Evolutionary conservation across 2,329 filamentous ascomycete genomes (phyloP).

Genomic region (Penicillium nordicum): DNA sequence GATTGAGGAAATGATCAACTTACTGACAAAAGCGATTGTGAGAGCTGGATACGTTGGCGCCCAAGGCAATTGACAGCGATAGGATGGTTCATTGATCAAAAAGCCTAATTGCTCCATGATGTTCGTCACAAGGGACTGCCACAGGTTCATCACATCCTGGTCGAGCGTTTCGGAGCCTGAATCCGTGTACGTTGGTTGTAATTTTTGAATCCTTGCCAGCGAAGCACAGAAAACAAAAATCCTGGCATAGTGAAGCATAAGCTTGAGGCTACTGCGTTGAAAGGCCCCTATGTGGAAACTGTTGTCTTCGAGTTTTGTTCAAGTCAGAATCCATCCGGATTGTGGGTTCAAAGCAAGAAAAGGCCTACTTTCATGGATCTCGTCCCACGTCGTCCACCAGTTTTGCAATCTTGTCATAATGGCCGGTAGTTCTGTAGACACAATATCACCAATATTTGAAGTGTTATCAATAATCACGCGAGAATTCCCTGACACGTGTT

Average conservation of each 20-base stretch:
- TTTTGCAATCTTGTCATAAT: conserved; percentile 32
- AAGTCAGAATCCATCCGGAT: background rate
- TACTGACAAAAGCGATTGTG: conserved; percentile 37
- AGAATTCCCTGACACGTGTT: conserved; percentile 21
- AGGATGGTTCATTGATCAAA: conserved; percentile 32
- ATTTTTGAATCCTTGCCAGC: conserved; percentile 34
- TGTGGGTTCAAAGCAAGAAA: background rate
- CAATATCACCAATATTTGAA: conserved; percentile 24
- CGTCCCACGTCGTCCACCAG: conserved; percentile 37
- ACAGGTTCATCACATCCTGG: conserved; percentile 26
- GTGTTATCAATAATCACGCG: conserved; percentile 31
- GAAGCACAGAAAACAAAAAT: conserved; percentile 34
- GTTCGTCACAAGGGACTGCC: conserved; percentile 31
- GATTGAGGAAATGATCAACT: conserved; percentile 15
- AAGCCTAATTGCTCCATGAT: conserved; percentile 35
- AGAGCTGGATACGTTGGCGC: conserved; percentile 35
- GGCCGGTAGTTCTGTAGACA: conserved; percentile 28
- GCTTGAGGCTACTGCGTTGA: conserved; percentile 34
- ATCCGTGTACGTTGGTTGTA: conserved; percentile 23
- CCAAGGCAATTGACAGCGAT: conserved; percentile 35
- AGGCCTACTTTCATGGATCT: conserved; percentile 32
- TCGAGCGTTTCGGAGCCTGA: conserved; percentile 22
- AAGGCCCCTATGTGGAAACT: conserved; percentile 37
- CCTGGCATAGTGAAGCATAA: conserved; percentile 34
- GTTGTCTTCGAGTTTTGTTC: conserved; percentile 25